phyloP scores from a whole-genome alignment of 2,329 filamentous ascomycete species.

The Paracoccidioides lutzii region DNA sequence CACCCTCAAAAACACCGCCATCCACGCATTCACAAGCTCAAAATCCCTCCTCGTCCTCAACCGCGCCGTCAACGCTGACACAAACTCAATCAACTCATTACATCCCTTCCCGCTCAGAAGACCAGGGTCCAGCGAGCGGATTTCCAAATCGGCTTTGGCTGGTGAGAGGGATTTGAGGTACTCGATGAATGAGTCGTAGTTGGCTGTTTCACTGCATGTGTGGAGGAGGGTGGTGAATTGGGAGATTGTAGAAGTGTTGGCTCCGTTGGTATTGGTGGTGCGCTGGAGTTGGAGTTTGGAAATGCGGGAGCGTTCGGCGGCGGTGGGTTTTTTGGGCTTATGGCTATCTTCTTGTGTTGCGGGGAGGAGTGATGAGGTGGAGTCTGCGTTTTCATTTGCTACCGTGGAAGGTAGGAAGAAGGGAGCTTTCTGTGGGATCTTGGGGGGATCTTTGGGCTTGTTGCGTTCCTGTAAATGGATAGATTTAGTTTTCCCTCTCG shows the following conservation, averaged over 20 bases:
- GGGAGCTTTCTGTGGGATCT: conserved; percentile 82
- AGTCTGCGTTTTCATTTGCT: conserved; percentile 15
- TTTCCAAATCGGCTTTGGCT: conserved; percentile 76
- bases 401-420: conserved; percentile 64
- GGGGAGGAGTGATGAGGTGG: conserved; percentile 15
- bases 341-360: conserved; percentile 17
- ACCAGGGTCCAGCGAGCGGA: conserved; percentile 56
- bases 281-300: conserved; percentile 54
- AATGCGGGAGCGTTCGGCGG: conserved; percentile 51
- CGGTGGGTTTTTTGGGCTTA: conserved; percentile 21
- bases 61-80: conserved; percentile 62
- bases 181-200: conserved; percentile 58
- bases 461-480: conserved; percentile 57
- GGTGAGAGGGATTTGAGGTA: conserved; percentile 72
- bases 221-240: conserved; percentile 34
- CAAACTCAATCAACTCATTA: conserved; percentile 67
- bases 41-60: conserved; percentile 65
- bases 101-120: conserved; percentile 20
- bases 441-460: conserved; percentile 83
- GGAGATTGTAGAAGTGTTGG: conserved; percentile 13
- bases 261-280: conserved; percentile 21
- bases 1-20: conserved; percentile 79
- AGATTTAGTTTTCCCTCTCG: conserved; percentile 9
- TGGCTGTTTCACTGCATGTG: conserved; percentile 36
- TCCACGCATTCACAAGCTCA: conserved; percentile 92